Conservation (phyloP, 2,329 filamentous ascomycete genomes). For the Iodosphaeria phyllophila region DNA sequence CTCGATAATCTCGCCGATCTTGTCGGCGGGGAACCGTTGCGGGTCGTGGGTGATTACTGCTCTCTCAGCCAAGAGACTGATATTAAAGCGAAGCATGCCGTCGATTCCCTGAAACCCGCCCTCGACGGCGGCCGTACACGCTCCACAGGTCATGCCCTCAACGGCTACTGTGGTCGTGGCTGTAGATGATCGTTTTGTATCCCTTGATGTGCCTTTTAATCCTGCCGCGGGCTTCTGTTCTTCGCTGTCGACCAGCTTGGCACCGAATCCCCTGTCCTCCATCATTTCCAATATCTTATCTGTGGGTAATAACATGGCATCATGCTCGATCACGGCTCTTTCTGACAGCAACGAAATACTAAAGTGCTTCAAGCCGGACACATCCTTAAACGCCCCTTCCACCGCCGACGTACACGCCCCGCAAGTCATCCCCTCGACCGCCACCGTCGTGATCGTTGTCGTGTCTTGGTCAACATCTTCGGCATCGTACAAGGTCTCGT, state of each 20-base stretch:
- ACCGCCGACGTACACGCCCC: conserved; percentile 77
- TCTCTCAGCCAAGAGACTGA: conserved; percentile 81
- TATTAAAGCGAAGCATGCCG: conserved; percentile 78
- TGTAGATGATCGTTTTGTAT: conserved; percentile 20
- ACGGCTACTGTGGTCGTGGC: conserved; percentile 73
- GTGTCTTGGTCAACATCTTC: conserved; percentile 19
- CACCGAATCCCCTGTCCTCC: conserved; percentile 63
- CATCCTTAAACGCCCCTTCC: conserved; percentile 60
- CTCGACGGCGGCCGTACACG: conserved; percentile 85
- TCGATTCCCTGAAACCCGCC: conserved; percentile 59
- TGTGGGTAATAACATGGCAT: conserved; percentile 32
- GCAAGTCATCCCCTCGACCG: conserved; percentile 79
- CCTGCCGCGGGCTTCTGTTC: conserved; percentile 19
- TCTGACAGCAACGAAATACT: conserved; percentile 73
- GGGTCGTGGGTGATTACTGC: conserved; percentile 76
- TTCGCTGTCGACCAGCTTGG: conserved; percentile 56
- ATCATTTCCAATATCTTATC: conserved; percentile 39
- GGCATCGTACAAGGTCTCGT: conserved; percentile 15
- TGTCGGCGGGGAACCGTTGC: conserved; percentile 46
- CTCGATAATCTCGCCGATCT: conserved; percentile 70
- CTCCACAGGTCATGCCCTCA: conserved; percentile 94
- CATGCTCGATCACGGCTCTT: conserved; percentile 70
- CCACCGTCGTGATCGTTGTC: conserved; percentile 52
- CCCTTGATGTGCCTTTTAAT: too few species aligned
- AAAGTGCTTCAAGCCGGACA: conserved; percentile 55